Base-by-base conservation (phyloP, 2,329 filamentous ascomycete species). In the Cordyceps cicadae region DNA sequence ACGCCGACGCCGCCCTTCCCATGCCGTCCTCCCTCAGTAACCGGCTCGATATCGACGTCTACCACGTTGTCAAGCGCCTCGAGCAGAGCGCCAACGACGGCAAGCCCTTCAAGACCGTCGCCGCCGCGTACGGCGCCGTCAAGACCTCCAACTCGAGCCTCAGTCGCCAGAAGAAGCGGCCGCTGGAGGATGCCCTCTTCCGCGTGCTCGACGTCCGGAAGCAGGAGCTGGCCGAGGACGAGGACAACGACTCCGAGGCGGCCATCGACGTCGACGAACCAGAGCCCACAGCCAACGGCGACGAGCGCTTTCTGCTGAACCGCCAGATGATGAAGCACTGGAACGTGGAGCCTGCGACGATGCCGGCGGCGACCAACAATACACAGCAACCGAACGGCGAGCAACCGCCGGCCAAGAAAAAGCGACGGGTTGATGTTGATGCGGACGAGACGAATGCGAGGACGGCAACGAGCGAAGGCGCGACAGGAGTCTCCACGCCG, bases 71-170 rank as follows among this genome's bases (percentile, higher is more conserved):
- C 43, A 84, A 84, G 65, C 94, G 91, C 72, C 79, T 93, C 58
- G 81, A 90, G 59, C 87, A 56, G 43, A 34, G 90, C 62, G 83
- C 87, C 56, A 82, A 83, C 55, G 75, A 80, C 53, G 79, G 79
- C 53, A 77, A 77, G 34, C 69, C 68, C 9, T 73, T 75, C 66
- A 71, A 70, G 34, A 86, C 83, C 1, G 77, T 87, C 3, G 74
- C 80, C 2, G 74, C 77, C 2, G 82, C 95, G 1, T 96, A 94
- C 70, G 87, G 92, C 45, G 84, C 83, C 62, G 91, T 97, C 63
- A 90, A 92, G 67, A 77, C 79, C 55, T 96, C 92, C 15, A 97
- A 97, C 71, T 96, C 92, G 0, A 92, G 88, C 66, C 75, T 97
- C 24, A 90, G 89, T 64, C 81, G 94, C 24, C 86, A 89, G 66